Base-by-base conservation (phyloP, 805 yeast genomes). In the Wickerhamiella lipophila region DNA sequence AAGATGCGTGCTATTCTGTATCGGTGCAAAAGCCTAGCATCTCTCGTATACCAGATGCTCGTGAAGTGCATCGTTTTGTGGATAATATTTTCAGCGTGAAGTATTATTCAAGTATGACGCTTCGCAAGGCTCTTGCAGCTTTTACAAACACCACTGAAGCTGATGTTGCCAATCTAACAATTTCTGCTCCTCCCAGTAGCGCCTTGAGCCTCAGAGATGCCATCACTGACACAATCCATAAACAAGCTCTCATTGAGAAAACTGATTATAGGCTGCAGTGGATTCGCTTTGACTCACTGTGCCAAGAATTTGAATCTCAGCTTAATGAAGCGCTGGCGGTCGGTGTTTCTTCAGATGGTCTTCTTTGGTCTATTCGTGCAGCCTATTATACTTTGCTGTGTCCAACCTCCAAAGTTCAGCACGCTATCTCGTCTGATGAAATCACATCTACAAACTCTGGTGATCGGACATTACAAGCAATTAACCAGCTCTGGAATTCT, bases 221-320 rank as follows among this genome's bases (percentile, higher is more conserved):
- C 3, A 19, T 45, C 29, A 27, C 36, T 16, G 36, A 35, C 13
- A 34, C 36, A 5, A 25, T 45, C 5, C 29, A 45, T 19, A 45
- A 36, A 26, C 42, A 39, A 3, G 34, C 39, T 2, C n/a, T 15
- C 22, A 23, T 8, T 9, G 40, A 44, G 11, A 44, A 67, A 21
- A 51, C 63, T 5, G 67, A 67, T 35, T 53, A 71, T n/a, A 63
- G 65, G 43, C 71, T 71, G 26, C 79, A 79, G 56, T 79, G 94
- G 83, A 68, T 74, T 29, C 77, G 80, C 52, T 73, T 88, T 50
- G 81, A 78, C 50, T 71, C 83, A 2, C 68, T 87, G 22, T 80
- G 94, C 59, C 75, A 74, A 49, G 95, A 87, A 57, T 69, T 83
- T 47, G 74, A 73, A 51, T 80, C 74, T 51, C 71, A 72, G 42